These are phyloP conservation scores for Barbatosphaeria neglecta DNA, from an alignment of 495 filamentous ascomycete species.

Conservation along the genomic window DNA sequence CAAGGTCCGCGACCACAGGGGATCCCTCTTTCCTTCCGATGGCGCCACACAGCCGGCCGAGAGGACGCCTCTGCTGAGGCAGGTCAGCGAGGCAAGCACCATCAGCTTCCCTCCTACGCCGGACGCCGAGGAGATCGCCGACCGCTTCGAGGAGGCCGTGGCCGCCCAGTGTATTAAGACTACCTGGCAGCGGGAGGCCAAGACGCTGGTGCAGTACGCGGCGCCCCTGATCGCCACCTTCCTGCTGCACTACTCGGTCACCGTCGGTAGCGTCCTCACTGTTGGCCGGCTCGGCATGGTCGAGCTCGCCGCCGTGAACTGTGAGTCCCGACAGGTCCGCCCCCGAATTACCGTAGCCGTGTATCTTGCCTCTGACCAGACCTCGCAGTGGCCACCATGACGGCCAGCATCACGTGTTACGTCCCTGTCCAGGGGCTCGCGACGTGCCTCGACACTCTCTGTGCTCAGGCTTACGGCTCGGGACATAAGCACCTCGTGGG, in stretches of 20 bases:
- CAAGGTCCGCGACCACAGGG: conserved; percentile 17
- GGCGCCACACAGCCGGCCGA: conserved; percentile 21
- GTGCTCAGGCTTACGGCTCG: conserved; percentile 64
- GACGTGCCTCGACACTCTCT: conserved; percentile 62
- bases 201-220: conserved; percentile 48
- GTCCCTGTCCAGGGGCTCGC: conserved; percentile 60
- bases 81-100: conserved; percentile 1
- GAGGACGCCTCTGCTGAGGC: conserved; percentile 25
- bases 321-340: conserved; percentile 17
- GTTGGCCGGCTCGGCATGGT: conserved; percentile 52
- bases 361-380: conserved; percentile 2
- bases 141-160: conserved; percentile 76
- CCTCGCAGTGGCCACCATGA: conserved; percentile 62
- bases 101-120: conserved; percentile 7
- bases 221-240: conserved; percentile 56
- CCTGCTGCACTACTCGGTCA: conserved; percentile 62
- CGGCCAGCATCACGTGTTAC: conserved; percentile 64
- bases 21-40: conserved; percentile 22
- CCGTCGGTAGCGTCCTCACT: conserved; percentile 57
- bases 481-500: conserved; percentile 60
- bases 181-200: conserved; percentile 74
- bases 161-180: conserved; percentile 64
- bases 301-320: conserved; percentile 52
- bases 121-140: conserved; percentile 30
- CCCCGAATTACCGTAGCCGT: too few relatives aligned